Base-by-base conservation (phyloP, 768 basidiomycete genomes). In the Boletus tomentosulus region DNA sequence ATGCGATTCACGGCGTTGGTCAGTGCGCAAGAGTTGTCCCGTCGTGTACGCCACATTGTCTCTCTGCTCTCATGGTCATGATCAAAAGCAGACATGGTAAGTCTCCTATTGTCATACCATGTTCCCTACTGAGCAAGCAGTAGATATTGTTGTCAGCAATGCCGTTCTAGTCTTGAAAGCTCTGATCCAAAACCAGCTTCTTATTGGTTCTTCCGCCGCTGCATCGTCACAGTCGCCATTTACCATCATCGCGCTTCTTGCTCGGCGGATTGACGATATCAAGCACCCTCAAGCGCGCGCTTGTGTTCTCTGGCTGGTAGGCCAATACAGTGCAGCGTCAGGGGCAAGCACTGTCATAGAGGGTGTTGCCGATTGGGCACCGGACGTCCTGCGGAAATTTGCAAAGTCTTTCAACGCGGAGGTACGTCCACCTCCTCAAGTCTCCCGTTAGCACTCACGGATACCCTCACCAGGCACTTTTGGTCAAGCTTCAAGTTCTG, bases 281-380 rank as follows among this genome's bases (percentile, higher is more conserved):
- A 79, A 75, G 7, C 90, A 94, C 61, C 76, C 85, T 1, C 80
- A 84, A 62, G 93, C 95, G 1, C 76, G 91, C 30, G 92, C 95
- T 0, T 93, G 89, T 60, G 84, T 98, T 1, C 73, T 92, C 25
- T 97, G 96, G 93, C 81, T 98, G 1, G 92, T 93, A 0, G 95
- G 96, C 0, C 92, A 97, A 67, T 92, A 92, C 65, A 82, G 88
- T 16, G 77, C 77, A 13, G 67, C 70, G 6, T 63, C 67, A 16
- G 72, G 71, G 38, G 64, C 61, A 25, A 45, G 45, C 10, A 58
- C 69, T 16, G 69, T 74, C 1, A 75, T 81, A 2, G 79, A 82
- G 48, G 85, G 84, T 15, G 70, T 93, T 8, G 83, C 76, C 5
- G 76, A 79, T 30, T 95, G 90, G 91, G 91, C 86, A 0, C 92